A percentile compares a stretch with the other conserved stretches of the same genome.
Conservation (phyloP, 768 basidiomycete species). For the Serendipita sp. region DNA sequence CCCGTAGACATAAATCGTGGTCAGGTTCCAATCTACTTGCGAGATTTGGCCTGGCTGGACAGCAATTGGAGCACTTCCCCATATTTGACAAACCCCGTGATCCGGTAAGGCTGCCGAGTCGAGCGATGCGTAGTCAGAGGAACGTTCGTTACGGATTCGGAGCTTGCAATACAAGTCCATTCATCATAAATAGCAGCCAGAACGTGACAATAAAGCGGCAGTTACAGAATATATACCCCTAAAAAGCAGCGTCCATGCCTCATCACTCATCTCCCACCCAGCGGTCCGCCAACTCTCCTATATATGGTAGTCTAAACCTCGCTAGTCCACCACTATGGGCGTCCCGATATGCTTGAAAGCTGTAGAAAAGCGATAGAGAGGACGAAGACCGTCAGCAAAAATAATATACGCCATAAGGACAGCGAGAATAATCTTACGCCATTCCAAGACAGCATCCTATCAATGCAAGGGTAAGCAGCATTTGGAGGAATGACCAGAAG, state of each 20-base stretch:
- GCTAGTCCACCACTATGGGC: slow-evolving; percentile 35
- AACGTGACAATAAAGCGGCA: too few relatives aligned
- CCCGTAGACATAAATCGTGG: slow-evolving; percentile 35
- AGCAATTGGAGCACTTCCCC: not conserved
- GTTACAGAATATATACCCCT: too few relatives aligned
- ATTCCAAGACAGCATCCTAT: slow-evolving; percentile 31
- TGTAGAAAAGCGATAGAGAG: slow-evolving; percentile 17
- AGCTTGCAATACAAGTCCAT: not conserved
- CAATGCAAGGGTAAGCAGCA: slow-evolving; percentile 31
- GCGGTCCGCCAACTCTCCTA: slow-evolving; percentile 48
- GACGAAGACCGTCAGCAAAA: slow-evolving; percentile 12
- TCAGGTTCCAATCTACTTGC: not conserved
- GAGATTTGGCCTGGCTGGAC: not conserved
- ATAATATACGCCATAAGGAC: not conserved
- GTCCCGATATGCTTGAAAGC: slow-evolving; percentile 35
- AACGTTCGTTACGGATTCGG: not conserved
- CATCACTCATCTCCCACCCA: slow-evolving; percentile 52
- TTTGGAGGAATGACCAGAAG: slow-evolving; percentile 36
- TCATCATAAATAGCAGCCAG: not conserved
- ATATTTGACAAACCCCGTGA: not conserved
- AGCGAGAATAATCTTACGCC: slow-evolving; percentile 29
- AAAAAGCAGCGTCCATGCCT: not conserved
- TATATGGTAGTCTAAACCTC: slow-evolving; percentile 42
- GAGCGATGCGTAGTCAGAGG: not conserved
- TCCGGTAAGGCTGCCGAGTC: not conserved